Evolutionary conservation across 768 basidiomycete genomes (phyloP), one percentile per base, ranked within the genome.

Genomic region (Lactifluus subvellereus): DNA sequence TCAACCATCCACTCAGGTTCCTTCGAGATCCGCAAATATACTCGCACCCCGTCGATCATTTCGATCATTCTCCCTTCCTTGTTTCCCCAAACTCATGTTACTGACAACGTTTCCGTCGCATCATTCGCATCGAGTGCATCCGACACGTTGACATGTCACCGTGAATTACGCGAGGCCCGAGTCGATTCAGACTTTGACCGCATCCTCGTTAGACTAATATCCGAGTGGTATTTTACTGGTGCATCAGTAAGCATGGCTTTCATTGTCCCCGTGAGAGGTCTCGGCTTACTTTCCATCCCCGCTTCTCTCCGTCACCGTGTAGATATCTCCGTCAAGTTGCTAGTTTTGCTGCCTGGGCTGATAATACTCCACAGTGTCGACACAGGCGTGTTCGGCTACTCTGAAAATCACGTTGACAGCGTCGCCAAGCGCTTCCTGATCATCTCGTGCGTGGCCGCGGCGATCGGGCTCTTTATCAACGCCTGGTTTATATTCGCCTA

Each of bases 401-500:
- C 80, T 0, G 82, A 74, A 56, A 75, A 82, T 0, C 65, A 64
- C 0, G 75, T 89, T 37, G 74, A 79, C 50, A 66, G 73, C 0
- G 71, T 82, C 27, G 80, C 86, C 3, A 74, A 74, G 37, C 73
- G 73, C 49, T 79, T 83, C 0, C 80, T 89, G 27, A 83, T 84
- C 0, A 73, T 43, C 42, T 43, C 42, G 4, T n/a, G 42, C 16
- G 16, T 43, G 18, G 42, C 42, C 4, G 42, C 42, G 0, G 87
- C 84, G 0, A 76, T 89, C 18, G 89, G 88, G 1, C 80, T 89
- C 55, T 74, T 81, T 6, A 79, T 80, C 58, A 82, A 83, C 54
- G 80, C 82, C 0, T 89, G 86, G 85, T 84, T 88, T 71, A 71
- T 88, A 22, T 72, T 90, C 5, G 75, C 77, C 2, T 91, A 89